phyloP scores from a whole-genome alignment of 2,329 filamentous ascomycete genomes.

The Geosmithia putterillii region DNA sequence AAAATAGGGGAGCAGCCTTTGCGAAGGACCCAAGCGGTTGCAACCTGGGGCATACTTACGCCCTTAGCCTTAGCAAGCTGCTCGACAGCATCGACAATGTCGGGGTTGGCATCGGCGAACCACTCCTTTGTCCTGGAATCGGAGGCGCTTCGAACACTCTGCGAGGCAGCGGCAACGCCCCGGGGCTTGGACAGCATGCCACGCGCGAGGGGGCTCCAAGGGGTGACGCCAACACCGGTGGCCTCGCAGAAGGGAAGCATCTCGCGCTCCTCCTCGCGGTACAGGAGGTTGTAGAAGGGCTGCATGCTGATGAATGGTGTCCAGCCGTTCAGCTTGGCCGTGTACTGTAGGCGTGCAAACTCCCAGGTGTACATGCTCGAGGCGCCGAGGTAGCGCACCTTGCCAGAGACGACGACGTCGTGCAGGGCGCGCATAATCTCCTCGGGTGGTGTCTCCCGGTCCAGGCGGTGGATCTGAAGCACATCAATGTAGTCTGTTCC shows the following conservation, averaged over 20 bases:
- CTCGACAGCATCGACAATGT: constrained; percentile 28
- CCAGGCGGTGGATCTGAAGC: constrained; percentile 40
- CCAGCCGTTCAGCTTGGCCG: constrained; percentile 39
- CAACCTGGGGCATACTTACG: constrained; percentile 51
- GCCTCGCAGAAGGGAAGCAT: constrained; percentile 27
- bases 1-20: constrained; percentile 45
- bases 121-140: constrained; percentile 5
- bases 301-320: constrained; percentile 46
- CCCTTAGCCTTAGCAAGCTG: constrained; percentile 39
- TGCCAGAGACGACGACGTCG: constrained; percentile 38
- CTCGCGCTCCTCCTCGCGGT: constrained; percentile 43
- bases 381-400: constrained; percentile 32
- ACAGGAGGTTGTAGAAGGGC: constrained; percentile 39
- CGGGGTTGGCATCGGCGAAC: constrained; percentile 14
- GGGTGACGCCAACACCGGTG: constrained; percentile 27
- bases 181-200: constrained; percentile 15
- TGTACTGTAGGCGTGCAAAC: constrained; percentile 35
- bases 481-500: constrained; percentile 44
- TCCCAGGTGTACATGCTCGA: constrained; percentile 29
- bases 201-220: constrained; percentile 16
- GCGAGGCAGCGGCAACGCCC: background rate
- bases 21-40: constrained; percentile 49
- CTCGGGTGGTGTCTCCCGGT: constrained; percentile 31
- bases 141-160: constrained; percentile 4
- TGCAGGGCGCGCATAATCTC: constrained; percentile 46